Base-by-base conservation (phyloP, 2,329 filamentous ascomycete species). In the Hortaea sp. region DNA sequence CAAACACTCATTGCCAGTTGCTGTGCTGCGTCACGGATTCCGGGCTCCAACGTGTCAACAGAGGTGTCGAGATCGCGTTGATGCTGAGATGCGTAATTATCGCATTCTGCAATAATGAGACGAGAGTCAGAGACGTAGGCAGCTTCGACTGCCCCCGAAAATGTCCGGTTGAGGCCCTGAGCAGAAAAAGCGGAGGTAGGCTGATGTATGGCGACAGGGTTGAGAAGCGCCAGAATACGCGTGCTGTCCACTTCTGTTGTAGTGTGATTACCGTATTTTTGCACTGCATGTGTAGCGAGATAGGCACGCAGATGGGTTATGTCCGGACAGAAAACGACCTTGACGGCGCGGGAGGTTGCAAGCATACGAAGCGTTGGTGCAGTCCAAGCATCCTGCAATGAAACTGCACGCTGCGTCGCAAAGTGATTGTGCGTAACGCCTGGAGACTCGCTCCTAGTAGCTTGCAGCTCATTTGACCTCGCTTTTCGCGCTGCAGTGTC, bases 231-330 rank as follows among this genome's bases (percentile, higher is more conserved):
- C 3, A 88, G 65, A 20, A 73, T 61, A 13, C 51, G 46, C 29
- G 5, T 37, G 12, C 31, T 39, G 30, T 35, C 13, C 11, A 11
- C 2, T 29, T 34, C 28, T 35, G 10, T 7, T 12, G 29, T 20
- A 12, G 52, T 38, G 7, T 39, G 48, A 29, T 32, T 49, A 29
- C 48, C 46, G 9, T 10, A 9, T 20, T 13, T 12, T 9, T 37
- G 35, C 32, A 42, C 44, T n/a, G 13, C 28, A 30, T 53, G 45
- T 6, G 46, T 51, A 9, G 57, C 52, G 7, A 95, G 72, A 57
- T 83, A 86, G 32, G 86, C 86, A 45, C 87, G 82, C 5, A 95
- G 76, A 63, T 85, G 81, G 20, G 84, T 80, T 45, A 92, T 75
- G 2, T 84, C 87, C 0, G 86, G 80, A 45, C 80, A 77, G 66